Evolutionary conservation across 495 filamentous ascomycete species (phyloP).

Genomic region (Podospora pseudocomata): DNA sequence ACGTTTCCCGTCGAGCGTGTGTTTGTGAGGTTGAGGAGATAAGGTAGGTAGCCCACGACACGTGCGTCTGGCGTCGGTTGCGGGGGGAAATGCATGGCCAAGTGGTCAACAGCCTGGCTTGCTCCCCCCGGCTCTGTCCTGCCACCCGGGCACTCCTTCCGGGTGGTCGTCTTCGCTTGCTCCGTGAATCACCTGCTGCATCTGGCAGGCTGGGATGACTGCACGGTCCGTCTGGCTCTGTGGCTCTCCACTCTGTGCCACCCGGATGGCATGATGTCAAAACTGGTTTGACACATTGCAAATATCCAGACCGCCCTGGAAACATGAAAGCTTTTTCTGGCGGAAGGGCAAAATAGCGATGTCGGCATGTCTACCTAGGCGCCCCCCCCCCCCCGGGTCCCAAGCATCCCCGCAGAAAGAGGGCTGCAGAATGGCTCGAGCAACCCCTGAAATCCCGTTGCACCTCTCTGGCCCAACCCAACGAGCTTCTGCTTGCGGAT

Average conservation of each 20-base stretch:
- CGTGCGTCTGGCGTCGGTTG: slow-evolving; percentile 4
- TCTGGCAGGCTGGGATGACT: slow-evolving; percentile 14
- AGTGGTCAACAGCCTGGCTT: neutral
- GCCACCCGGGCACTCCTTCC: neutral
- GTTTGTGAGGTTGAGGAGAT: neutral
- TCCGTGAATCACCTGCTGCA: slow-evolving; percentile 17
- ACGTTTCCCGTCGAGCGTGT: neutral
- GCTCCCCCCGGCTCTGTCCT: neutral
- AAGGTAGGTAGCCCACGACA: neutral
- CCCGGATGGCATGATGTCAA: slow-evolving; percentile 1
- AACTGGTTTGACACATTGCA: neutral
- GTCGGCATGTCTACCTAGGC: slow-evolving; percentile 4
- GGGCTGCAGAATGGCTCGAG: slow-evolving; percentile 3
- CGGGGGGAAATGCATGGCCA: neutral
- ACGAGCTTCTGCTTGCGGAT: slow-evolving; percentile 21
- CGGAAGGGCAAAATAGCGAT: neutral
- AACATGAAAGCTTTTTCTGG: neutral
- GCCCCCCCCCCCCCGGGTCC: neutral
- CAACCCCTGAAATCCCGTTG: slow-evolving; percentile 5
- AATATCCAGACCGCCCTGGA: slow-evolving; percentile 3
- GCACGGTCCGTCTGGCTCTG: slow-evolving; percentile 14
- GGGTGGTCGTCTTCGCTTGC: neutral
- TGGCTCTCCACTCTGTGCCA: slow-evolving; percentile 15
- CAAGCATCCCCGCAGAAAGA: slow-evolving; percentile 10
- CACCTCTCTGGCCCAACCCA: slow-evolving; percentile 10